These are phyloP conservation scores for Fraxinus americana DNA, from an alignment of 257 asterid genomes.

Conservation along the genomic window DNA sequence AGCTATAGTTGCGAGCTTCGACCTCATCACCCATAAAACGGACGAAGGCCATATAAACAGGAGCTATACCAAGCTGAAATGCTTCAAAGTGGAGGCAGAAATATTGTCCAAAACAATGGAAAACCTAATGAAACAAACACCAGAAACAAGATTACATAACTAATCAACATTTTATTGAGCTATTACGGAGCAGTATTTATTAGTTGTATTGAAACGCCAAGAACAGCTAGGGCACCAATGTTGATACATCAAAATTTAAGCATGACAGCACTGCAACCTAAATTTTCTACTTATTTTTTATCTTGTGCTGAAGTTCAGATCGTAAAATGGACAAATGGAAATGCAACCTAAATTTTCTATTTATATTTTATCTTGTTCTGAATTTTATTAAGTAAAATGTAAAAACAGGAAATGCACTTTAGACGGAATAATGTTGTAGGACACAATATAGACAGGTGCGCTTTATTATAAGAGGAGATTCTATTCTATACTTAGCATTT, in stretches of 20 bases:
- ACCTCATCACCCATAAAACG: conserved; percentile 46
- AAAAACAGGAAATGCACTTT: too few relatives aligned
- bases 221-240: not conserved
- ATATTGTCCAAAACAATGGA: conserved; percentile 47
- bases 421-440: too few relatives aligned
- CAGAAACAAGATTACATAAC: not conserved
- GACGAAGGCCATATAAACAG: conserved; percentile 46
- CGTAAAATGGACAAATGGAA: too few relatives aligned
- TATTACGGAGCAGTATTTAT: not conserved
- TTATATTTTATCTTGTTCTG: too few relatives aligned
- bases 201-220: not conserved
- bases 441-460: too few relatives aligned
- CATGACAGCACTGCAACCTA: too few relatives aligned
- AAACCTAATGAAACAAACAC: conserved; percentile 30
- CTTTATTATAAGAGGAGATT: not conserved
- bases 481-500: too few relatives aligned
- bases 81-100: conserved; percentile 45
- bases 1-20: conserved; percentile 42
- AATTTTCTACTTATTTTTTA: too few relatives aligned
- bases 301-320: too few relatives aligned
- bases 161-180: not conserved
- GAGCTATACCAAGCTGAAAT: conserved; percentile 43
- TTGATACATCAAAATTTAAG: too few relatives aligned
- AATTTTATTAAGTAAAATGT: too few relatives aligned
- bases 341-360: too few relatives aligned